Evolutionary conservation across 805 yeast genomes (phyloP).

Genomic region (Wickerhamiella occidentalis): DNA sequence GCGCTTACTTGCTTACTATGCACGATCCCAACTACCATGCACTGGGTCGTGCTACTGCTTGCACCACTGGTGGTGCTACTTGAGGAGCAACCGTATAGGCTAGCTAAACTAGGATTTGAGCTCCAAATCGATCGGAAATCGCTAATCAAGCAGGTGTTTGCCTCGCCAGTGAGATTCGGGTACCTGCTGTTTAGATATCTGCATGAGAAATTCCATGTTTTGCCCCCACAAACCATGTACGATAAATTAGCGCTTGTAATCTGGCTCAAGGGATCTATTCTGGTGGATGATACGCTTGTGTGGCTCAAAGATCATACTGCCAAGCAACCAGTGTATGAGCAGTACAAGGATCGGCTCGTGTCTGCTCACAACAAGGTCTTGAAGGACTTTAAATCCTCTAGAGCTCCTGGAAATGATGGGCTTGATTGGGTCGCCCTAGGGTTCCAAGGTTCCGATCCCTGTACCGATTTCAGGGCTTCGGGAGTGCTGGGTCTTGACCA

Average conservation of each 20-base stretch:
- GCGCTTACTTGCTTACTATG: background rate
- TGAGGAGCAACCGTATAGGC: constrained; percentile 1
- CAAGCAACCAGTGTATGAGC: background rate
- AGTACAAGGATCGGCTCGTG: background rate
- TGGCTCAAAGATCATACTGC: background rate
- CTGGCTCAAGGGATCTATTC: constrained; percentile 5
- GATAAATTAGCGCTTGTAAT: constrained; percentile 5
- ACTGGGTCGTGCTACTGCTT: background rate
- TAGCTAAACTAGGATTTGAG: constrained; percentile 2
- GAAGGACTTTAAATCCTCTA: background rate
- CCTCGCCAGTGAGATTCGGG: background rate
- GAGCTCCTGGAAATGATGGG: constrained; percentile 4
- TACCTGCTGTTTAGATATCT: background rate
- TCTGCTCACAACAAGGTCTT: constrained; percentile 1
- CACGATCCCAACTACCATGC: background rate
- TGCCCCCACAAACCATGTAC: background rate
- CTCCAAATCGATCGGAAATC: constrained; percentile 1
- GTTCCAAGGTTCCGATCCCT: constrained; percentile 31
- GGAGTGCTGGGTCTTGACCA: constrained; percentile 24
- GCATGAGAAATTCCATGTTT: constrained; percentile 2
- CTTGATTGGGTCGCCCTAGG: constrained; percentile 30
- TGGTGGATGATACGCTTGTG: background rate
- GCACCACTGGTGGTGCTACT: background rate
- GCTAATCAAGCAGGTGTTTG: background rate
- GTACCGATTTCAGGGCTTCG: constrained; percentile 29